Base-by-base conservation (phyloP, 257 asterid genomes). In the Forsythia suspensa region DNA sequence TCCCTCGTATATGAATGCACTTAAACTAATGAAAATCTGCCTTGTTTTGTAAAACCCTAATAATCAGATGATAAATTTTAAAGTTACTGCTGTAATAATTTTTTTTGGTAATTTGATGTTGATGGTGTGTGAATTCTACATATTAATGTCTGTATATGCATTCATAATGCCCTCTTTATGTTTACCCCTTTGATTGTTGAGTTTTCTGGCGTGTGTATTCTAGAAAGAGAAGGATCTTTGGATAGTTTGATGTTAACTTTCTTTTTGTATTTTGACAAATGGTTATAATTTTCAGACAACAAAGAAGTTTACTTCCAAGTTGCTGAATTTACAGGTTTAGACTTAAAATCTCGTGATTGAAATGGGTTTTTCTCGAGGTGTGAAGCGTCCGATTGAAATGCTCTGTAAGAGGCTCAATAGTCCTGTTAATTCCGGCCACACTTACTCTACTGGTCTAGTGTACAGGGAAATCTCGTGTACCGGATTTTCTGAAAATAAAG, bases 301-400 rank as follows among this genome's bases (percentile, higher is more conserved):
- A 52, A 5, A 52, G 24, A 52, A n/a, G 24, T 52, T 52, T 52
- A 52, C 8, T 4, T 52, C 5, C 63, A 52, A 52, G 63, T 68
- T 67, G 67, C 57, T 75, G 43, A 70, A 71, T 76, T 78, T 71
- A 52, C 89, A 89, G 96, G 85, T 79, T 67, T 59, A n/a, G 15
- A 51, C 69, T 65, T 74, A 43, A 51, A 13, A 63, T 71, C 38
- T 84, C 46, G 70, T 20, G 65, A 38, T 66, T 71, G 73, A 73
- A 70, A 95, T 95, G 98, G 88, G 86, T 76, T 81, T 90, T 43
- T 71, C 90, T 67, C 84, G 87, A 21, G 86, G 90, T 37, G 65
- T 89, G 81, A 90, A 84, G 85, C 87, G 91, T 72, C 93, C 96
- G 4, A 71, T 90, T 79, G 90, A 81, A 73, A 77, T 84, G 57